These are phyloP conservation scores for Larix sibirica DNA, from an alignment of 83 land plant genomes.

Conservation along the genomic window DNA sequence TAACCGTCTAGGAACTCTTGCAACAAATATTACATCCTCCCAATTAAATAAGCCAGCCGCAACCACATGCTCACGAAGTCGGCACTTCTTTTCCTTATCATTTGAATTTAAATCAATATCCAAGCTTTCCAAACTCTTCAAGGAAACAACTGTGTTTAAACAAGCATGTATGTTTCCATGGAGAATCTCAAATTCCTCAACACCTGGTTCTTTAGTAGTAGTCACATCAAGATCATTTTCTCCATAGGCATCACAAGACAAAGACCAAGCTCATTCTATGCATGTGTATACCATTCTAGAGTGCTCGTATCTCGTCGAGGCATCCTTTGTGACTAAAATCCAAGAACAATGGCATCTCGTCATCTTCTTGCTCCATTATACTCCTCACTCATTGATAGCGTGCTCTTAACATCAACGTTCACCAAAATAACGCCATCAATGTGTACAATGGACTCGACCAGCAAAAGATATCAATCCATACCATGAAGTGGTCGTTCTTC, in stretches of 20 bases:
- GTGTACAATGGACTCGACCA: too few relatives aligned
- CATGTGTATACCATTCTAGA: slow-evolving; percentile 90
- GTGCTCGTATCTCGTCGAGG: slow-evolving; percentile 12
- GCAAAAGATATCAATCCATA: too few relatives aligned
- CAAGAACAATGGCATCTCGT: slow-evolving; percentile 98
- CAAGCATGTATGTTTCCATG: slow-evolving; percentile 84
- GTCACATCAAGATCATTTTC: slow-evolving; percentile 17
- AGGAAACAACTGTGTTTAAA: slow-evolving; percentile 76
- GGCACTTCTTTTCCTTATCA: slow-evolving; percentile 29
- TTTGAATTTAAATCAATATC: neutral
- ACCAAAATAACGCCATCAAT: too few relatives aligned
- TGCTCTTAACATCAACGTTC: too few relatives aligned
- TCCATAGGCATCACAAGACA: slow-evolving; percentile 25
- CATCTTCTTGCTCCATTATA: slow-evolving; percentile 90
- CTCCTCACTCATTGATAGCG: slow-evolving; percentile 21
- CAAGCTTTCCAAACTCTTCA: slow-evolving; percentile 71
- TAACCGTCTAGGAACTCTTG: too few relatives aligned
- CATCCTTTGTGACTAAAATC: slow-evolving; percentile 47
- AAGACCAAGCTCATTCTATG: slow-evolving; percentile 68
- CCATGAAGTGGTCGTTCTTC: too few relatives aligned
- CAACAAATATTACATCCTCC: too few relatives aligned
- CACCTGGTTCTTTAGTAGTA: slow-evolving; percentile 20
- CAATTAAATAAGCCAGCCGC: slow-evolving; percentile 67
- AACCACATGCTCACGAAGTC: slow-evolving; percentile 24
- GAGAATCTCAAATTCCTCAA: slow-evolving; percentile 87